Evolutionary conservation across 2,329 filamentous ascomycete genomes (phyloP).

Genomic region (Trichoderma lentiforme): DNA sequence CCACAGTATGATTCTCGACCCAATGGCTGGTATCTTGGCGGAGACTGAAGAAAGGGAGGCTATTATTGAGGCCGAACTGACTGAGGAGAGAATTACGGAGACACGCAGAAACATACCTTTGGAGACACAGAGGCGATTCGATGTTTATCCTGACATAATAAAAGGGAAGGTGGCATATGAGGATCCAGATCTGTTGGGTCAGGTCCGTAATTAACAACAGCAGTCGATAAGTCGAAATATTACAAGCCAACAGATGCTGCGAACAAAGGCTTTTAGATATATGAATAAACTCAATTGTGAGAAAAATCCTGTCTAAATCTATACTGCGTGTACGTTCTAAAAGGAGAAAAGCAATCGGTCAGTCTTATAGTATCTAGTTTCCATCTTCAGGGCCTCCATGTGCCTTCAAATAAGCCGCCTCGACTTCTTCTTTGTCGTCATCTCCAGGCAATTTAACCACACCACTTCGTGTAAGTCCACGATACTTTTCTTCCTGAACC

Average conservation of each 20-base stretch:
- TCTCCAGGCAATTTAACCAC: neutral
- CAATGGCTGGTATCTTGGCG: conserved; percentile 73
- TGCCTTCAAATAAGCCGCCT: neutral
- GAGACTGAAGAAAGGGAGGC: conserved; percentile 77
- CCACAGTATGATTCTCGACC: conserved; percentile 84
- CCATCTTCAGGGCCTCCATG: neutral
- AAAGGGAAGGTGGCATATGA: conserved; percentile 38
- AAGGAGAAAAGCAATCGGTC: neutral
- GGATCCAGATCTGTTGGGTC: neutral
- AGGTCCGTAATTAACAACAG: neutral
- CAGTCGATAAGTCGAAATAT: neutral
- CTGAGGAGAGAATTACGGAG: conserved; percentile 65
- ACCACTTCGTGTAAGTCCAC: neutral
- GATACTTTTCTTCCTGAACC: conserved; percentile 34
- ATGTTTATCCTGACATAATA: conserved; percentile 91
- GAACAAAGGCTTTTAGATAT: neutral
- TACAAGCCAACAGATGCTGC: neutral
- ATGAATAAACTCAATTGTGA: neutral
- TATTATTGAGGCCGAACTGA: conserved; percentile 70
- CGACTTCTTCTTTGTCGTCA: neutral
- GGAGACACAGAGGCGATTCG: conserved; percentile 80
- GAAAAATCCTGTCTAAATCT: neutral
- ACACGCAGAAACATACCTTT: conserved; percentile 81
- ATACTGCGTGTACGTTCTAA: neutral
- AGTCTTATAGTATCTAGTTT: neutral